Percentiles rank a stretch among this genome's conserved stretches.
Conservation (phyloP, 2,329 filamentous ascomycete genomes). For the Parasarocladium wereldwijsianum region DNA sequence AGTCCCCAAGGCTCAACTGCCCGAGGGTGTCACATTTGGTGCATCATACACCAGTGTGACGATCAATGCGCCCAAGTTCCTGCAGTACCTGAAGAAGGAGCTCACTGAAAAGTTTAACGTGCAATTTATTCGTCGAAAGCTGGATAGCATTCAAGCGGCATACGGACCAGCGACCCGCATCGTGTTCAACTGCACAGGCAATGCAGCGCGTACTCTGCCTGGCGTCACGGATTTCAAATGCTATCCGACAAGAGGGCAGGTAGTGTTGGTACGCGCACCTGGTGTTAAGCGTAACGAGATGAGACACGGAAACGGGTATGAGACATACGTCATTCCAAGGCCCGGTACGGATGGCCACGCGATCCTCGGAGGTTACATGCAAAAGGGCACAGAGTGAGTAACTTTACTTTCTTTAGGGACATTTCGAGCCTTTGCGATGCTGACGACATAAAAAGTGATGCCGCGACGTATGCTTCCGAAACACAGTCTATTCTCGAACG, state of each 20-base stretch:
- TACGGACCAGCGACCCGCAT: slow-evolving; percentile 12
- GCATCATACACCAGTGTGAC: slow-evolving; percentile 18
- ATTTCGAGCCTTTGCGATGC: background rate
- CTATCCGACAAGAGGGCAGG: slow-evolving; percentile 25
- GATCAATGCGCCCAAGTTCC: slow-evolving; percentile 19
- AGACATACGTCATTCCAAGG: slow-evolving; percentile 20
- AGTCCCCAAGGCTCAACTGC: slow-evolving; percentile 13
- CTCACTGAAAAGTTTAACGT: slow-evolving; percentile 11
- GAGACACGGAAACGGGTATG: slow-evolving; percentile 18
- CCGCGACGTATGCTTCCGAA: slow-evolving; percentile 20
- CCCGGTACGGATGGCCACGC: slow-evolving; percentile 18
- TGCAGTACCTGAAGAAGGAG: slow-evolving; percentile 10
- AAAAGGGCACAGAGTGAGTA: slow-evolving; percentile 17
- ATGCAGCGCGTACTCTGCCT: slow-evolving; percentile 16
- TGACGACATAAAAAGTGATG: slow-evolving; percentile 11
- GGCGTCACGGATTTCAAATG: slow-evolving; percentile 22
- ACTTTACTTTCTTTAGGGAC: too few species aligned
- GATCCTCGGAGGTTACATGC: slow-evolving; percentile 22
- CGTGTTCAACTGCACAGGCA: slow-evolving; percentile 21
- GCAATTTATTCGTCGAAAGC: slow-evolving; percentile 11
- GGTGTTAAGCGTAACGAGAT: slow-evolving; percentile 19
- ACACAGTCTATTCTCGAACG: slow-evolving; percentile 21
- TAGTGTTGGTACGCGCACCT: slow-evolving; percentile 20
- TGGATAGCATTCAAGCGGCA: slow-evolving; percentile 10
- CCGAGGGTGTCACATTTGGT: slow-evolving; percentile 13